phyloP scores from a whole-genome alignment of 768 basidiomycete species.

The Auriscalpium orientale region DNA sequence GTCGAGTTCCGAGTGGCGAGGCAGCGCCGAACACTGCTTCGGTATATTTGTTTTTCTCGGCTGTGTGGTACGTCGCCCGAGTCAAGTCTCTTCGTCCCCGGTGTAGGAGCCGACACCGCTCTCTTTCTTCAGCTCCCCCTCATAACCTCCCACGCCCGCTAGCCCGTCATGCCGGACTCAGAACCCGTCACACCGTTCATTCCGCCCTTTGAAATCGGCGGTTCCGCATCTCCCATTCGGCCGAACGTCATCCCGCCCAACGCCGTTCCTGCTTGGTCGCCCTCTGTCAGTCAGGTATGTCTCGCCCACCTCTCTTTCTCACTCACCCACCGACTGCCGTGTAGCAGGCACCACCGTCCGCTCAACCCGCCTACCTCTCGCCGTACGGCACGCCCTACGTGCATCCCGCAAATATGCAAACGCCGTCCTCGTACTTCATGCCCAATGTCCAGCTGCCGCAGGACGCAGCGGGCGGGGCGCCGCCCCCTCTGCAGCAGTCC shows the following conservation, averaged over 20 bases:
- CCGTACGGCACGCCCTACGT: conserved; percentile 16
- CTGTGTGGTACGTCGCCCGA: neutral
- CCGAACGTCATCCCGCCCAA: conserved; percentile 22
- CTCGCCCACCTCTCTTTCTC: neutral
- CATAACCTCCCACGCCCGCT: neutral
- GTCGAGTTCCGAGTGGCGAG: neutral
- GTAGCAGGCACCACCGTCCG: conserved; percentile 12
- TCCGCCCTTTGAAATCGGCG: conserved; percentile 21
- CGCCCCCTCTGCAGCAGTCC: neutral
- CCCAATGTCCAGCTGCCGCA: conserved; percentile 23
- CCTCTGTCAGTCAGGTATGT: conserved; percentile 6
- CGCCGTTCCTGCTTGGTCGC: conserved; percentile 21
- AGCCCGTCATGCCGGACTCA: conserved; percentile 10
- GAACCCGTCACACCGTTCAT: conserved; percentile 23
- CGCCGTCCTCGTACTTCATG: conserved; percentile 26
- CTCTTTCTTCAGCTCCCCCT: neutral
- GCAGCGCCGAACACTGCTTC: neutral
- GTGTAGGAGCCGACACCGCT: too few relatives aligned
- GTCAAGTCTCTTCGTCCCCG: too few relatives aligned
- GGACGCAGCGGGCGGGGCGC: neutral
- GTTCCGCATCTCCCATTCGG: conserved; percentile 13
- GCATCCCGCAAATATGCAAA: conserved; percentile 1
- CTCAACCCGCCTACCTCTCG: conserved; percentile 13
- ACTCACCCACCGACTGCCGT: neutral
- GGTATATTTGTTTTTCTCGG: neutral